Conservation (phyloP, 1,139 yeast genomes). For the Hyphopichia buzzinii region DNA sequence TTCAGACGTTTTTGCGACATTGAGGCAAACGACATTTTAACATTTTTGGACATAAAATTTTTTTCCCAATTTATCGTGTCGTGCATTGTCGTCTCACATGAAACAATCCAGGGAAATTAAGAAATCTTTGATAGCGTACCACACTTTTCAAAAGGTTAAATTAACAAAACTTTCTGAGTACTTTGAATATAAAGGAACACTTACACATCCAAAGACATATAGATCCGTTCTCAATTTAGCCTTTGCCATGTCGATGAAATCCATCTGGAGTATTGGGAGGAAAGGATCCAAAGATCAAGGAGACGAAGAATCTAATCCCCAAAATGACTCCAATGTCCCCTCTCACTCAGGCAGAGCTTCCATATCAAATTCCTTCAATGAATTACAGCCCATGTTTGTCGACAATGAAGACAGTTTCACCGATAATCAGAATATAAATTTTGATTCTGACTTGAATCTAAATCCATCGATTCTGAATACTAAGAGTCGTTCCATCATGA, state of each 20-base stretch:
- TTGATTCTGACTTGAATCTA: constrained; percentile 31
- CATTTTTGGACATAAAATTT: too few relatives aligned
- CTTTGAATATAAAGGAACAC: too few relatives aligned
- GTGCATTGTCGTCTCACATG: not conserved
- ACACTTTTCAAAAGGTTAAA: too few relatives aligned
- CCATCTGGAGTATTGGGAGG: constrained; percentile 13
- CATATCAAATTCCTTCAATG: constrained; percentile 18
- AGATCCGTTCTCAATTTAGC: too few relatives aligned
- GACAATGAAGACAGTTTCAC: constrained; percentile 5
- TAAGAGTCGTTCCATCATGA: constrained; percentile 22
- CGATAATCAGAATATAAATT: constrained; percentile 9
- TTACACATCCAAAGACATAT: too few relatives aligned
- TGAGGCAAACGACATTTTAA: too few relatives aligned
- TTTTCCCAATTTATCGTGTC: not conserved
- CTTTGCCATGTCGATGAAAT: constrained; percentile 20
- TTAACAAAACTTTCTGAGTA: too few relatives aligned
- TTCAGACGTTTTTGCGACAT: too few relatives aligned
- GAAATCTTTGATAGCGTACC: too few relatives aligned
- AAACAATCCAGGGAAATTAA: too few relatives aligned
- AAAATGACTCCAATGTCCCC: not conserved
- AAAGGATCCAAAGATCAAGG: constrained; percentile 5
- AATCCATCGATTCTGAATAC: constrained; percentile 38
- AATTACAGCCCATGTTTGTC: constrained; percentile 33
- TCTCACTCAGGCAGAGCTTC: not conserved
- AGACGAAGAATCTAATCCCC: not conserved